Evolutionary conservation across 2,329 filamentous ascomycete genomes (phyloP).

Genomic region (Truncatella angustata): DNA sequence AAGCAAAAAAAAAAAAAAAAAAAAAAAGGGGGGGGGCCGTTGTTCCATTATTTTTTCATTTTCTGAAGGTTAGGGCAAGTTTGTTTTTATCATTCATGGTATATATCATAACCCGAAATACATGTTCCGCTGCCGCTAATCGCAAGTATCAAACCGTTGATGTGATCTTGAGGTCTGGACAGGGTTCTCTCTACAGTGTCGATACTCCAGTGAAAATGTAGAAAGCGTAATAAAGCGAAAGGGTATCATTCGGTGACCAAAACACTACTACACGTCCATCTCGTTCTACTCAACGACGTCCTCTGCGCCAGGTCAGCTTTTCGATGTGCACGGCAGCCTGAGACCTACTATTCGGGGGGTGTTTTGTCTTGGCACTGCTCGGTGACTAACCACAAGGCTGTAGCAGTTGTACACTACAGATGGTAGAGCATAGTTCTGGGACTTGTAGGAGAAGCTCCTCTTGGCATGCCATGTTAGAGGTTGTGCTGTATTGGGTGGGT

Average conservation of each 20-base stretch:
- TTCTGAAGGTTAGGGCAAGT: not conserved
- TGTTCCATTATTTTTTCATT: too few species aligned
- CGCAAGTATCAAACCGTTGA: not conserved
- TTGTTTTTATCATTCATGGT: not conserved
- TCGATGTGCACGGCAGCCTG: not conserved
- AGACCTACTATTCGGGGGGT: not conserved
- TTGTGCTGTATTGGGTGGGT: not conserved
- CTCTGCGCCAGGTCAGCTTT: not conserved
- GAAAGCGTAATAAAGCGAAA: not conserved
- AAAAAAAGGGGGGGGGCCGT: too few species aligned
- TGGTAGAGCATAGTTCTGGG: not conserved
- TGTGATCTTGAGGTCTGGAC: not conserved
- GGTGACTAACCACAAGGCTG: not conserved
- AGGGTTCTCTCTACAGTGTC: too few species aligned
- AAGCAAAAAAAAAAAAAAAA: too few species aligned
- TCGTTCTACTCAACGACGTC: not conserved
- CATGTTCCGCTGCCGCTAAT: not conserved
- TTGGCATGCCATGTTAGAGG: not conserved
- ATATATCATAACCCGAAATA: not conserved
- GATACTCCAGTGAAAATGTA: not conserved
- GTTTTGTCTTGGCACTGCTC: not conserved
- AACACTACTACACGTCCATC: not conserved
- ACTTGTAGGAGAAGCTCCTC: not conserved
- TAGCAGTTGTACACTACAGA: not conserved
- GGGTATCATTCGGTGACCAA: conserved; percentile 5